phyloP scores from a whole-genome alignment of 208 protist genomes.

The Wallacemonas sp. region DNA sequence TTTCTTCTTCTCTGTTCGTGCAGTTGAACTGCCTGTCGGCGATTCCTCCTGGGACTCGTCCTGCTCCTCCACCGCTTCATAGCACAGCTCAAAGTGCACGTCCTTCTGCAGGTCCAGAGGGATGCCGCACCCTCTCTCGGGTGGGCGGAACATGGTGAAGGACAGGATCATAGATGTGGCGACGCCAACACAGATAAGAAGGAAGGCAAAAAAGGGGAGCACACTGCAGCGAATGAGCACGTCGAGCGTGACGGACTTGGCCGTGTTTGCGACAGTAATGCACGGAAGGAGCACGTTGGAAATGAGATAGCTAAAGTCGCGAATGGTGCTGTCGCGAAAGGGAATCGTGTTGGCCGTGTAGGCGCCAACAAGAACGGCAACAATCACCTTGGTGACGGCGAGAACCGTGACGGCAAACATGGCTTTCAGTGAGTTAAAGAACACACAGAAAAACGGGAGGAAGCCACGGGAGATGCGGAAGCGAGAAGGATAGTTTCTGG shows the following conservation, averaged over 20 bases:
- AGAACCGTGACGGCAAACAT: conserved; percentile 73
- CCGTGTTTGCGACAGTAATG: conserved; percentile 71
- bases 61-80: conserved; percentile 26
- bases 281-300: conserved; percentile 60
- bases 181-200: conserved; percentile 40
- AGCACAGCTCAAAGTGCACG: conserved; percentile 47
- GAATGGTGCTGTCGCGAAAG: conserved; percentile 40
- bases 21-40: not conserved
- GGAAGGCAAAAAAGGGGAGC: conserved; percentile 46
- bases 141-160: conserved; percentile 26
- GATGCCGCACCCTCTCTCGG: conserved; percentile 41
- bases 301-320: conserved; percentile 74
- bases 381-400: conserved; percentile 75
- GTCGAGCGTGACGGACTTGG: conserved; percentile 34
- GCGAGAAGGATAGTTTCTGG: too few relatives aligned
- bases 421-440: not conserved
- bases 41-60: not conserved
- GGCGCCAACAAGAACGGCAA: conserved; percentile 73
- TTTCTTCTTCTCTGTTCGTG: conserved; percentile 16
- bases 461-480: not conserved
- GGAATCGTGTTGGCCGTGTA: conserved; percentile 59
- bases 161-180: conserved; percentile 24
- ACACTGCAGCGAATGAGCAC: conserved; percentile 54
- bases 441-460: conserved; percentile 5
- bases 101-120: conserved; percentile 46